These are phyloP conservation scores for Colletotrichum filicis DNA, from an alignment of 2,329 filamentous ascomycete species.

Conservation along the genomic window DNA sequence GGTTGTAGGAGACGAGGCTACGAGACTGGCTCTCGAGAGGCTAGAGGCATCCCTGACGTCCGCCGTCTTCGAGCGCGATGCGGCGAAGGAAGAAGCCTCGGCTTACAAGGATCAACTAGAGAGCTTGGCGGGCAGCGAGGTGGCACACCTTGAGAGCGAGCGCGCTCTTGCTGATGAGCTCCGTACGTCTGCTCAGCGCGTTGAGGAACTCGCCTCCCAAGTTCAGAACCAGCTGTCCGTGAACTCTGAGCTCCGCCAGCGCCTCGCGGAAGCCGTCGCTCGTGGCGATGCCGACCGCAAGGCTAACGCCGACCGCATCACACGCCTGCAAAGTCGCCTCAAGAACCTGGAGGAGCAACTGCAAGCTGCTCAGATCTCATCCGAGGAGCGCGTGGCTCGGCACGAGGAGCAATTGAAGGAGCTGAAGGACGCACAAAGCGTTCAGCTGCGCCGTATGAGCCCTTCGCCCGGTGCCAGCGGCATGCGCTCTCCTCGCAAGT, in stretches of 20 bases:
- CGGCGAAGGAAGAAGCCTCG: conserved; percentile 73
- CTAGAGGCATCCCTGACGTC: conserved; percentile 76
- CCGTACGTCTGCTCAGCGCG: conserved; percentile 76
- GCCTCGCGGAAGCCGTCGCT: conserved; percentile 81
- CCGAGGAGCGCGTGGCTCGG: conserved; percentile 83
- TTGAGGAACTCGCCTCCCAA: conserved; percentile 82
- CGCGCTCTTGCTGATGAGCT: conserved; percentile 76
- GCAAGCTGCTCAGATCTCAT: conserved; percentile 82
- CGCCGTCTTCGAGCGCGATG: conserved; percentile 77
- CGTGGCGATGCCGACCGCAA: conserved; percentile 88
- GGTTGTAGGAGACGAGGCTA: conserved; percentile 63
- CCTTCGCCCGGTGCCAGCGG: conserved; percentile 45
- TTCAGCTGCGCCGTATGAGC: conserved; percentile 80
- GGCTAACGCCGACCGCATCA: conserved; percentile 83
- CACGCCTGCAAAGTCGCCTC: conserved; percentile 83
- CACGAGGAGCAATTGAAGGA: conserved; percentile 87
- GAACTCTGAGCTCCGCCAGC: conserved; percentile 79
- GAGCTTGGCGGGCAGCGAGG: conserved; percentile 66
- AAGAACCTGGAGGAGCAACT: conserved; percentile 87
- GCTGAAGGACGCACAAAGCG: conserved; percentile 81
- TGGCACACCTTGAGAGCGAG: conserved; percentile 68
- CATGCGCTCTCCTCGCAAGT: conserved; percentile 44
- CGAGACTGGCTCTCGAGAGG: conserved; percentile 69
- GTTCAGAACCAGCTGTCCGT: conserved; percentile 83
- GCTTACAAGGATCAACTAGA: conserved; percentile 72